Percentiles rank a stretch among this genome's conserved stretches.
phyloP scores from a whole-genome alignment of 2,329 filamentous ascomycete species.

The Talaromyces sp. region DNA sequence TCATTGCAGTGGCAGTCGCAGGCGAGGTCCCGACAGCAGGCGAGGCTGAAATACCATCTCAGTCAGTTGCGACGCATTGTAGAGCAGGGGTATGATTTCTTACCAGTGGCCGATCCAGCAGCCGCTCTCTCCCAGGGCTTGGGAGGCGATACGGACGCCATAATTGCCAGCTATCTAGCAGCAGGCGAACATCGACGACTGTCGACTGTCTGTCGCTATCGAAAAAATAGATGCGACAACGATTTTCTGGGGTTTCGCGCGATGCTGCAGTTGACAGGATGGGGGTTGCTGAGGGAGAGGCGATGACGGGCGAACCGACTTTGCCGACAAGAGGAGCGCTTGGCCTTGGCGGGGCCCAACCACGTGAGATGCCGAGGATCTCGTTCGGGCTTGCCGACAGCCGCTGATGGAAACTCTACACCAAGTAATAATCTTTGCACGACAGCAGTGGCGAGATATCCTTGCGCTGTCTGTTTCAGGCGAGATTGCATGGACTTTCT shows the following conservation, averaged over 20 bases:
- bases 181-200: constrained; percentile 22
- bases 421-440: neutral
- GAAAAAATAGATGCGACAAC: neutral
- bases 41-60: neutral
- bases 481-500: neutral
- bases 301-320: neutral
- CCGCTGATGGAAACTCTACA: neutral
- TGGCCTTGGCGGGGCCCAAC: constrained; percentile 80
- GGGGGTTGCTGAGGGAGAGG: neutral
- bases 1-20: constrained; percentile 31
- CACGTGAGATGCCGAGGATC: constrained; percentile 1
- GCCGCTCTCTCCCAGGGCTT: constrained; percentile 93
- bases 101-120: constrained; percentile 25
- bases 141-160: constrained; percentile 70
- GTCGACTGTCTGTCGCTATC: neutral
- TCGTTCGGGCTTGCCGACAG: neutral
- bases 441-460: too few relatives aligned
- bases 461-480: neutral
- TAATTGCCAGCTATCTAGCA: constrained; percentile 23
- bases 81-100: neutral
- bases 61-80: neutral
- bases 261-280: neutral
- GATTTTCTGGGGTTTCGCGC: neutral
- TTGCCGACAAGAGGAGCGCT: constrained; percentile 37
- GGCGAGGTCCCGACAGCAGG: constrained; percentile 24